phyloP scores from a whole-genome alignment of 495 filamentous ascomycete genomes.

The Wilcoxina mikolae region DNA sequence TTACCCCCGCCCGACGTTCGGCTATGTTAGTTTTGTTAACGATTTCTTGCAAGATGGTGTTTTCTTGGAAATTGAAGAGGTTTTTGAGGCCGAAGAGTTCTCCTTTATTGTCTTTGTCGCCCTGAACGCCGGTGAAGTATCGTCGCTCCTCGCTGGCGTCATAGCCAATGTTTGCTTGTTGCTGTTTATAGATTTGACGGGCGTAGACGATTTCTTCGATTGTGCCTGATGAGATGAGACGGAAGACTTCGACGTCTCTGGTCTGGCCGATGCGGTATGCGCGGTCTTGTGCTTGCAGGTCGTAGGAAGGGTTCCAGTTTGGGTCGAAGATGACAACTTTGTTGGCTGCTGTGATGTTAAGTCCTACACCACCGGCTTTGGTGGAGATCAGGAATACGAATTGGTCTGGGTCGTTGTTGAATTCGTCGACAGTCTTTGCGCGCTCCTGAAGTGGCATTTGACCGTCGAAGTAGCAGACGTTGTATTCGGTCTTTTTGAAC shows the following conservation, averaged over 20 bases:
- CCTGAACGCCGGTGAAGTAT: slow-evolving; percentile 91
- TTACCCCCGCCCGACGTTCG: slow-evolving; percentile 74
- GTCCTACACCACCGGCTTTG: slow-evolving; percentile 61
- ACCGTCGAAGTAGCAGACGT: slow-evolving; percentile 80
- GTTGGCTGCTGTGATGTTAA: slow-evolving; percentile 96
- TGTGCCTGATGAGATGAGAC: slow-evolving; percentile 80
- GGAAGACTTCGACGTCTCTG: slow-evolving; percentile 90
- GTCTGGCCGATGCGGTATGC: slow-evolving; percentile 91
- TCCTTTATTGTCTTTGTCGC: slow-evolving; percentile 60
- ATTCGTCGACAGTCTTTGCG: slow-evolving; percentile 62
- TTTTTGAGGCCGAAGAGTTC: slow-evolving; percentile 89
- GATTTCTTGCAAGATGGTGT: slow-evolving; percentile 76
- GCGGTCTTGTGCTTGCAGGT: slow-evolving; percentile 90
- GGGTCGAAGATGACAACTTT: slow-evolving; percentile 97
- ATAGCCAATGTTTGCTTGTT: slow-evolving; percentile 96
- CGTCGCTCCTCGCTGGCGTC: slow-evolving; percentile 80
- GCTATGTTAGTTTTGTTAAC: slow-evolving; percentile 97
- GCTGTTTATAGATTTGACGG: slow-evolving; percentile 95
- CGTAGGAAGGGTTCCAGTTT: slow-evolving; percentile 87
- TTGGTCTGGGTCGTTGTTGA: slow-evolving; percentile 74
- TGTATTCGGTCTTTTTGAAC: slow-evolving; percentile 82
- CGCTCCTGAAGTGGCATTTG: slow-evolving; percentile 77
- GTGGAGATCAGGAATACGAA: slow-evolving; percentile 97
- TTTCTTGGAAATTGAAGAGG: slow-evolving; percentile 67
- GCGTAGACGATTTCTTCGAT: slow-evolving; percentile 98